Evolutionary conservation across 2,329 filamentous ascomycete species (phyloP), one percentile per base, ranked within the genome.

Genomic region (Pseudogymnoascus sp.): DNA sequence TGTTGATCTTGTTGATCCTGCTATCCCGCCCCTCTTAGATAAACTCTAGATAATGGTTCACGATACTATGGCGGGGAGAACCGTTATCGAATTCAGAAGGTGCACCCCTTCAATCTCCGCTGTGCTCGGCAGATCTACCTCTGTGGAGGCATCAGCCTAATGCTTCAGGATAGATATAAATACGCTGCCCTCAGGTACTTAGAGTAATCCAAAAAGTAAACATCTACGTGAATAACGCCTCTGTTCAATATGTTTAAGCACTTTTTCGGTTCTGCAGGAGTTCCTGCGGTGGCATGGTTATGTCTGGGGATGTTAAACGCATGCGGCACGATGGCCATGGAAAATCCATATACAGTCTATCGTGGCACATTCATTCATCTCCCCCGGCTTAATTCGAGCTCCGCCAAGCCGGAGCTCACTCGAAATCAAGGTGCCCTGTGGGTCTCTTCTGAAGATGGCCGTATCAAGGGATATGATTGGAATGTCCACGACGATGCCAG

Each of bases 371-470:
- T 50, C n/a, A 50, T 50, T 50, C 43, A 50, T 30, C 25, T 30
- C n/a, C 43, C 43, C 5, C 43, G 25, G 57, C 57, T 58, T 22
- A 30, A 50, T 50, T 58, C 30, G 22, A 37, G 34, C 30, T 58
- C 57, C 2, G 22, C 30, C 7, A 58, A 58, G 30, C 57, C 57
- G 37, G 57, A 58, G 16, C 43, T 50, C n/a, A 25, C 6, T 50
- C 43, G 43, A 50, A 50, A 50, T 18, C 25, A 50, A 50, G 43
- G 43, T 50, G 43, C n/a, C n/a, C n/a, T 50, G n/a, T 50, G 43
- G 43, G 43, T 50, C 9, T 50, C 43, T 18, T 50, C 43, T 50
- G 43, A 30, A 16, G 25, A 50, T 30, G 43, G 43, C n/a, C 43
- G 43, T 18, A 50, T 50, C 25, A 50, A 50, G 22, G 43, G 43